Evolutionary conservation across 2,329 filamentous ascomycete genomes (phyloP).

Genomic region (Fusarium lateritium): DNA sequence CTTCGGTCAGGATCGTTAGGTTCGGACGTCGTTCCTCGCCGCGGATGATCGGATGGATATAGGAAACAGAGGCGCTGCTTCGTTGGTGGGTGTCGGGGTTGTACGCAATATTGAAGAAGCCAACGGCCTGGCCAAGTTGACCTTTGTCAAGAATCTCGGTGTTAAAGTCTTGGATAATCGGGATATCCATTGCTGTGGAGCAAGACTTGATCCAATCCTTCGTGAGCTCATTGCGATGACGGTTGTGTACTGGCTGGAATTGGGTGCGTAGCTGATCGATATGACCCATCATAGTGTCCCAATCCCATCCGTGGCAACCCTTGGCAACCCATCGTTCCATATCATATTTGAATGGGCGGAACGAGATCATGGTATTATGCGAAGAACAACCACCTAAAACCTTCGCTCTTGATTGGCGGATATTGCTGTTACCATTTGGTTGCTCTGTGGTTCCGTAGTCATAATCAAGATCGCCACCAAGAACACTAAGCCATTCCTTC

Average conservation of each 20-base stretch:
- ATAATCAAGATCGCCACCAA: slow-evolving; percentile 91
- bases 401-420: slow-evolving; percentile 92
- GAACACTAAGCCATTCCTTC: slow-evolving; percentile 87
- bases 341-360: slow-evolving; percentile 92
- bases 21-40: slow-evolving; percentile 88
- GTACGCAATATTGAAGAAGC: slow-evolving; percentile 93
- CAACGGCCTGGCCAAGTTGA: slow-evolving; percentile 80
- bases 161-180: slow-evolving; percentile 89
- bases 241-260: slow-evolving; percentile 88
- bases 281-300: slow-evolving; percentile 85
- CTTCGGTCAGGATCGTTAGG: slow-evolving; percentile 87
- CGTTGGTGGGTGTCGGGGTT: slow-evolving; percentile 89
- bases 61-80: slow-evolving; percentile 90
- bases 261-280: slow-evolving; percentile 90
- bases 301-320: slow-evolving; percentile 89
- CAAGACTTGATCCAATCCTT: slow-evolving; percentile 90
- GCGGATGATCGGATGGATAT: slow-evolving; percentile 91
- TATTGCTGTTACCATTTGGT: slow-evolving; percentile 91
- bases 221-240: slow-evolving; percentile 91
- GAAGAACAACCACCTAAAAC: slow-evolving; percentile 93
- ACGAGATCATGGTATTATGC: slow-evolving; percentile 96
- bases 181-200: slow-evolving; percentile 83
- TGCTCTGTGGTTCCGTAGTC: slow-evolving; percentile 93
- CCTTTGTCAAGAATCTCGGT: slow-evolving; percentile 82
- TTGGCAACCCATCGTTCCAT: slow-evolving; percentile 85